These are phyloP conservation scores for Lachancea quebecensis DNA, from an alignment of 805 yeast species.

Conservation along the genomic window DNA sequence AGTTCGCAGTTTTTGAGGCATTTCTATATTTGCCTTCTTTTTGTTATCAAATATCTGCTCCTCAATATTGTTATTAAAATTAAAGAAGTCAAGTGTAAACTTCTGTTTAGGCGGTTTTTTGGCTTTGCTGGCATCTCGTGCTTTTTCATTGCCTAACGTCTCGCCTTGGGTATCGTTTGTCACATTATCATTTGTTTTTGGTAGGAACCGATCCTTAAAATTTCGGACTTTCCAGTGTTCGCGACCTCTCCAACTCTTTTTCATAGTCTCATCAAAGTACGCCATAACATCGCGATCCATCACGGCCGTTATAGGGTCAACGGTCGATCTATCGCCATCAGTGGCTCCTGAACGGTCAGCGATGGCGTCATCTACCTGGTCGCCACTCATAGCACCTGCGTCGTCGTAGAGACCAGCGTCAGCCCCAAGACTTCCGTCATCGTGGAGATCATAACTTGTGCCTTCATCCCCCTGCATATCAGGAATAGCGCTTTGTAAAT, in stretches of 20 bases:
- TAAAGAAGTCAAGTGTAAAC: slow-evolving; percentile 39
- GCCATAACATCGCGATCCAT: slow-evolving; percentile 65
- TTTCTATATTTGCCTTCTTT: slow-evolving; percentile 31
- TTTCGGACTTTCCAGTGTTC: slow-evolving; percentile 84
- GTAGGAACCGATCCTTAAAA: slow-evolving; percentile 36
- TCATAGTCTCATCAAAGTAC: slow-evolving; percentile 69
- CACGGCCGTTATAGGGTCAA: slow-evolving; percentile 22
- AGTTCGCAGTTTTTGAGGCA: slow-evolving; percentile 38
- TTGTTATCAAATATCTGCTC: slow-evolving; percentile 37
- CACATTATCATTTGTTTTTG: slow-evolving; percentile 4
- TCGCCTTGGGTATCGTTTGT: slow-evolving; percentile 8
- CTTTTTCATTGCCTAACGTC: slow-evolving; percentile 3
- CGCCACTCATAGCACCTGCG: slow-evolving; percentile 12
- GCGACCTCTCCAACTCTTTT: slow-evolving; percentile 79
- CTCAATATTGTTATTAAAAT: slow-evolving; percentile 34
- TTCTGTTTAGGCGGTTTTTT: slow-evolving; percentile 32
- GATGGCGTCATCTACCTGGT: slow-evolving; percentile 18
- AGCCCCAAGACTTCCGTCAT: slow-evolving; percentile 11
- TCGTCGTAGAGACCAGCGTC: slow-evolving; percentile 10
- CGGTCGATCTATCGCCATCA: slow-evolving; percentile 19
- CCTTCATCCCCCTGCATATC: slow-evolving; percentile 22
- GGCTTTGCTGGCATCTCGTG: slow-evolving; percentile 11
- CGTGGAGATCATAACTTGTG: slow-evolving; percentile 8
- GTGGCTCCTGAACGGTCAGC: slow-evolving; percentile 11
- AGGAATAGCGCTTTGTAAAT: slow-evolving; percentile 27